Conservation (phyloP, 768 basidiomycete genomes). For the Pleurotus eryngii region DNA sequence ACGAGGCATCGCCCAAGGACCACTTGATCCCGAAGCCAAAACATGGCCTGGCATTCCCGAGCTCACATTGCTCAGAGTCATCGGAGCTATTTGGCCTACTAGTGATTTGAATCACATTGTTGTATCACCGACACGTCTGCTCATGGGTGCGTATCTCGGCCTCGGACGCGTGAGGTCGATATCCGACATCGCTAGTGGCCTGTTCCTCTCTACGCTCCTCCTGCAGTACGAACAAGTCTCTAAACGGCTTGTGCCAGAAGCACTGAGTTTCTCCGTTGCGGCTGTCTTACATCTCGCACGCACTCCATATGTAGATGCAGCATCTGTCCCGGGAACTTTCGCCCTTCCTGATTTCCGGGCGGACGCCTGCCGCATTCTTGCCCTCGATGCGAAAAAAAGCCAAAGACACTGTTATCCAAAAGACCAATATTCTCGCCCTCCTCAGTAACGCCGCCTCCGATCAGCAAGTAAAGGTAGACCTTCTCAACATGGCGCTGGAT, state of each 20-base stretch:
- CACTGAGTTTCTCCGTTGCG: slow-evolving; percentile 75
- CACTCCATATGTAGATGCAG: slow-evolving; percentile 41
- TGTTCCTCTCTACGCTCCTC: slow-evolving; percentile 86
- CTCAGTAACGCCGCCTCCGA: slow-evolving; percentile 21
- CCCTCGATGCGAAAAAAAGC: slow-evolving; percentile 38
- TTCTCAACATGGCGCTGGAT: slow-evolving; percentile 59
- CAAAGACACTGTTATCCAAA: slow-evolving; percentile 33
- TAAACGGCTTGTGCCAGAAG: slow-evolving; percentile 87
- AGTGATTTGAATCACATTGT: slow-evolving; percentile 93
- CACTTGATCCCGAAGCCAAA: slow-evolving; percentile 56
- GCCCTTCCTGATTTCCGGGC: slow-evolving; percentile 68
- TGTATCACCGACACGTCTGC: slow-evolving; percentile 77
- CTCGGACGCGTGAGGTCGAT: slow-evolving; percentile 76
- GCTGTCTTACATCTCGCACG: slow-evolving; percentile 73
- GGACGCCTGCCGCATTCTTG: slow-evolving; percentile 34
- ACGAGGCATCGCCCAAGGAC: slow-evolving; percentile 72
- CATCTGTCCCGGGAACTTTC: slow-evolving; percentile 64
- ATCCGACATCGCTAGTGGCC: slow-evolving; percentile 74
- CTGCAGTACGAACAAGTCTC: slow-evolving; percentile 82
- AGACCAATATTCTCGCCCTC: slow-evolving; percentile 44
- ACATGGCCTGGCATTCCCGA: slow-evolving; percentile 91
- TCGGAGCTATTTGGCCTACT: slow-evolving; percentile 86
- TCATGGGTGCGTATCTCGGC: slow-evolving; percentile 90
- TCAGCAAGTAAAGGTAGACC: slow-evolving; percentile 71
- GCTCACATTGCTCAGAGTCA: slow-evolving; percentile 72